Percentiles rank a stretch among this genome's conserved stretches.
phyloP scores from a whole-genome alignment of 805 yeast species.

The Saccharomycopsis capsularis region DNA sequence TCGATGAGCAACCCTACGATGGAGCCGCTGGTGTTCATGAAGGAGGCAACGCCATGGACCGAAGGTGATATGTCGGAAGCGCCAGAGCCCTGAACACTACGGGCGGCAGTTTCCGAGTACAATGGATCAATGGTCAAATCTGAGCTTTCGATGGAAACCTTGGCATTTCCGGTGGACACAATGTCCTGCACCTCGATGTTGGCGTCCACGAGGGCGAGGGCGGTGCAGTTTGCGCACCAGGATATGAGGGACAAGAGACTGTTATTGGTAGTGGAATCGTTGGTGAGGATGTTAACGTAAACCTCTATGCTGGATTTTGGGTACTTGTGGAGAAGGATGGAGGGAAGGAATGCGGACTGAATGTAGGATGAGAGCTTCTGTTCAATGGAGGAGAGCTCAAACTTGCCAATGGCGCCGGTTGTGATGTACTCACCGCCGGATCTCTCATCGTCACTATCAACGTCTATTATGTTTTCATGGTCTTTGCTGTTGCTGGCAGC shows the following conservation, averaged over 20 bases:
- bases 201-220: constrained; percentile 76
- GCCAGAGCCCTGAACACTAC: too few relatives aligned
- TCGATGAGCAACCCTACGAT: constrained; percentile 57
- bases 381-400: constrained; percentile 35
- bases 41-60: constrained; percentile 34
- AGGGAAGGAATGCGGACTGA: constrained; percentile 44
- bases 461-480: neutral
- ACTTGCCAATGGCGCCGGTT: constrained; percentile 26
- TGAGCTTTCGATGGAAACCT: neutral
- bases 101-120: neutral
- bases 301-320: constrained; percentile 88
- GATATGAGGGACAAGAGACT: constrained; percentile 36
- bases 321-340: constrained; percentile 59
- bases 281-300: constrained; percentile 56
- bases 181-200: constrained; percentile 75
- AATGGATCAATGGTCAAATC: constrained; percentile 9
- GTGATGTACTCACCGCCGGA: constrained; percentile 12
- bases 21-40: constrained; percentile 48
- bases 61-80: neutral
- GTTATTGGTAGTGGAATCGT: constrained; percentile 24
- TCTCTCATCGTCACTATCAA: neutral
- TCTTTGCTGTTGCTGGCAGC: neutral
- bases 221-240: constrained; percentile 55
- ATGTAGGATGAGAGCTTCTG: constrained; percentile 43
- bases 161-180: constrained; percentile 50